Evolutionary conservation across 2,329 filamentous ascomycete genomes (phyloP).

Genomic region (Teratosphaeria destructans): DNA sequence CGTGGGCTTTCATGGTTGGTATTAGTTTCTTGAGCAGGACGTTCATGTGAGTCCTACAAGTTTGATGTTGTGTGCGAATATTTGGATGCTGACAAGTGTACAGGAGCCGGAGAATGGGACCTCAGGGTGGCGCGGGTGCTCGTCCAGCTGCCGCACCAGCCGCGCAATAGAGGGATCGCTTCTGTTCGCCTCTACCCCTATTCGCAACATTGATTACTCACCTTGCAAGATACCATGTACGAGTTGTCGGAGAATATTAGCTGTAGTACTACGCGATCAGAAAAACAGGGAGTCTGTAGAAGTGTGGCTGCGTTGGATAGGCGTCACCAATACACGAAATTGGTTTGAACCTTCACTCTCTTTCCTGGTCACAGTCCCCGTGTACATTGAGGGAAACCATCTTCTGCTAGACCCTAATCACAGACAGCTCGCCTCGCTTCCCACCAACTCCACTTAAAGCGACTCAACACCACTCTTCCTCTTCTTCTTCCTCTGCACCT

Average conservation of each 20-base stretch:
- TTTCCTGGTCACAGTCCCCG: too few relatives aligned
- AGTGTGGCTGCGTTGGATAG: background rate
- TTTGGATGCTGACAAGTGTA: background rate
- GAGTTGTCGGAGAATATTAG: background rate
- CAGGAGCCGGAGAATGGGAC: background rate
- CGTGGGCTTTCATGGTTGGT: slow-evolving; percentile 67
- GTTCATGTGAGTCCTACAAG: slow-evolving; percentile 56
- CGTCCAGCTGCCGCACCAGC: background rate
- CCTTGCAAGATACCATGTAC: background rate
- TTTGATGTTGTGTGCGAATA: background rate
- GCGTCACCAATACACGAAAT: background rate
- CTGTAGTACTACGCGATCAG: background rate
- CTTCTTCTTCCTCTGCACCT: slow-evolving; percentile 3
- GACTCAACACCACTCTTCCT: slow-evolving; percentile 1
- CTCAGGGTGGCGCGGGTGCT: background rate
- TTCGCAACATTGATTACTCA: background rate
- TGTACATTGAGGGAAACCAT: background rate
- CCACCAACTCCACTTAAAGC: background rate
- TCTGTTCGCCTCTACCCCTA: background rate
- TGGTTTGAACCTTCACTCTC: too few relatives aligned
- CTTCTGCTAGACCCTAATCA: background rate
- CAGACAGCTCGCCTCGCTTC: background rate
- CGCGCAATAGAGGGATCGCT: background rate
- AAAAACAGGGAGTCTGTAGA: background rate
- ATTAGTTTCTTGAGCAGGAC: slow-evolving; percentile 63